phyloP scores from a whole-genome alignment of 495 filamentous ascomycete species.

The Neurospora sp. region DNA sequence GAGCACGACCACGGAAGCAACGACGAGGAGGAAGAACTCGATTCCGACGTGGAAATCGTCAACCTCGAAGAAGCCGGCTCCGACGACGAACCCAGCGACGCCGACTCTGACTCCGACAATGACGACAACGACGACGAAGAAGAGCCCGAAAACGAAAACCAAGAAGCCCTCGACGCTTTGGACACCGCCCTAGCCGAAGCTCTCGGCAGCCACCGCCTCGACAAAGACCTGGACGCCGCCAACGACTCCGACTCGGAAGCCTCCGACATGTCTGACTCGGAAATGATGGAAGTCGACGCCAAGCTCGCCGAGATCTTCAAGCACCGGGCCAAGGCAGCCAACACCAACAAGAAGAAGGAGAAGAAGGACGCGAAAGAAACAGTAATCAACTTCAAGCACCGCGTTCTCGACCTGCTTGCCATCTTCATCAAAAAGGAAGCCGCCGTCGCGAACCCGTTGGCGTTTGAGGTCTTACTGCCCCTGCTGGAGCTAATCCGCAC shows the following conservation, averaged over 20 bases:
- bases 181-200: slow-evolving; percentile 70
- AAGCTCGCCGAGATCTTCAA: slow-evolving; percentile 76
- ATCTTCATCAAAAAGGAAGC: slow-evolving; percentile 79
- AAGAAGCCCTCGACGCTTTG: slow-evolving; percentile 46
- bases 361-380: slow-evolving; percentile 76
- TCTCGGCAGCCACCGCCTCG: slow-evolving; percentile 52
- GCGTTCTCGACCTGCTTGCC: slow-evolving; percentile 76
- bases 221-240: too few species aligned
- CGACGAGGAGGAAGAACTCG: slow-evolving; percentile 20
- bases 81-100: slow-evolving; percentile 30
- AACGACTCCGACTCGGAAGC: too few species aligned
- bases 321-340: slow-evolving; percentile 46
- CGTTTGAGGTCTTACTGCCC: slow-evolving; percentile 59
- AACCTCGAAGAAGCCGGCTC: slow-evolving; percentile 31
- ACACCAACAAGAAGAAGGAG: slow-evolving; percentile 56
- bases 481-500: slow-evolving; percentile 34
- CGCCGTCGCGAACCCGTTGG: slow-evolving; percentile 47
- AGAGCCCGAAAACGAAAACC: slow-evolving; percentile 35
- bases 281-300: slow-evolving; percentile 85
- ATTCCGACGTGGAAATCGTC: slow-evolving; percentile 36
- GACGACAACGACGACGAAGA: slow-evolving; percentile 14
- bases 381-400: slow-evolving; percentile 92
- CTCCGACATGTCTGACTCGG: slow-evolving; percentile 88
- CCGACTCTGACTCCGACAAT: slow-evolving; percentile 17
- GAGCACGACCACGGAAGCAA: slow-evolving; percentile 22